Base-by-base conservation (phyloP, 2,329 filamentous ascomycete species). In the Aspergillus ruber region DNA sequence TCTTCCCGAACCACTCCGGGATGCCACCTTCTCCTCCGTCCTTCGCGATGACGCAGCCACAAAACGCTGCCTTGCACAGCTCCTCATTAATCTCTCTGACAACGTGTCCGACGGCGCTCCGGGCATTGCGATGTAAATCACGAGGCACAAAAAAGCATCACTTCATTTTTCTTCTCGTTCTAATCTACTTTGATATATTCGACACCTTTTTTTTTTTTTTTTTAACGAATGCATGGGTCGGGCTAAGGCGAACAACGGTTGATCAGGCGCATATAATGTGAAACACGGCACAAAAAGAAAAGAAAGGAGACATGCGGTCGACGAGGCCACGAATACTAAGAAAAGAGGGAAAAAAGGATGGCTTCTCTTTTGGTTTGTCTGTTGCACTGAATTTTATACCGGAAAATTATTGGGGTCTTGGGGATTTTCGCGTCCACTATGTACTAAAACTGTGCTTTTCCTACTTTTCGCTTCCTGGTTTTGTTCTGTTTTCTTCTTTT, bases 11-110 rank as follows among this genome's bases (percentile, higher is more conserved):
- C 93, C 93, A n/a, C 83, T 98, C n/a, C 86, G 93, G 42, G 93
- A 98, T 67, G 90, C 91, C 6, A 98, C 93, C 1, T 98, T 98
- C 68, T 95, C 90, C 7, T 91, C 90, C 0, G 93, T 98, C 40
- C 83, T 98, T 29, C 87, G 93, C 49, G 93, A 98, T 63, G 93
- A 98, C 64, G 93, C 93, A 12, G 93, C 93, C 1, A 98, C 93
- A 0, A 98, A 98, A 76, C 85, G 93, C 50, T 98, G 93, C 69
- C 84, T 98, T 29, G 88, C 90, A n/a, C 93, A 97, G 71, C 83
- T 98, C 7, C 79, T 97, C 50, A 94, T 97, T 73, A 97, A 97
- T 65, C 81, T 98, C 46, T 94, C 89, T 8, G 93, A 97, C 70
- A 91, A 88, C 56, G 85, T 90, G 50, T 84, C 80, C 50, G 80